Conservation (phyloP, 2,329 filamentous ascomycete genomes). For the Diaporthe citrichinensis region DNA sequence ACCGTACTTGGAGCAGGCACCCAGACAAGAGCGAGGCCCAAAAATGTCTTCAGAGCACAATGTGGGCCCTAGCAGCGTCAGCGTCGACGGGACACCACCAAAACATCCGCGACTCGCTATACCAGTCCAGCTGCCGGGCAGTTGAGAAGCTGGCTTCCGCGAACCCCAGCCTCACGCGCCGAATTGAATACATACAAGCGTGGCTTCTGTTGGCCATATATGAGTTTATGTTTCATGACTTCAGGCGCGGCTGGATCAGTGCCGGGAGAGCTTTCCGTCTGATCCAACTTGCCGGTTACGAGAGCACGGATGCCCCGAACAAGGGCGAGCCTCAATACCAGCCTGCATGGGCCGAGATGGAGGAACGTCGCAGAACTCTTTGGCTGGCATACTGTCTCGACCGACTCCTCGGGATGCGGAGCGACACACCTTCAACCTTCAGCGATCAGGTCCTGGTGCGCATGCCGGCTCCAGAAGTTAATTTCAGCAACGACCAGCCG, state of each 20-base stretch:
- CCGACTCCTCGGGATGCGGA: neutral
- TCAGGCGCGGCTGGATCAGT: constrained; percentile 45
- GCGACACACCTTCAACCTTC: constrained; percentile 1
- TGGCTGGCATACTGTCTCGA: constrained; percentile 19
- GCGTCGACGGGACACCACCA: constrained; percentile 50
- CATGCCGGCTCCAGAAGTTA: constrained; percentile 3
- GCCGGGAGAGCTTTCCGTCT: constrained; percentile 46
- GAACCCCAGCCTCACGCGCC: neutral
- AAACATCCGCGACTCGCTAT: constrained; percentile 32
- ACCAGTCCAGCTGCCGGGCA: constrained; percentile 27
- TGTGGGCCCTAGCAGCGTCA: constrained; percentile 54
- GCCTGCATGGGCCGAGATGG: constrained; percentile 10
- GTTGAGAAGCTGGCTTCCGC: constrained; percentile 43
- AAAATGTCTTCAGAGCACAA: constrained; percentile 51
- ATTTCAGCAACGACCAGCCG: constrained; percentile 12
- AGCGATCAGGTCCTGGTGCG: neutral
- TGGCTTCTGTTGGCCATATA: constrained; percentile 46
- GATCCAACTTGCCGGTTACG: constrained; percentile 42
- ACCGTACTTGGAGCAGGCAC: constrained; percentile 38
- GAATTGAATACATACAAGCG: constrained; percentile 44
- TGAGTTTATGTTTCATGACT: constrained; percentile 46
- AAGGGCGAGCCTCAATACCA: constrained; percentile 12
- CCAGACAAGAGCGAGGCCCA: constrained; percentile 5
- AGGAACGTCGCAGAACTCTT: constrained; percentile 15
- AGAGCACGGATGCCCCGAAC: constrained; percentile 10